Evolutionary conservation across 2,329 filamentous ascomycete species (phyloP).

Genomic region (Fusarium sp.): DNA sequence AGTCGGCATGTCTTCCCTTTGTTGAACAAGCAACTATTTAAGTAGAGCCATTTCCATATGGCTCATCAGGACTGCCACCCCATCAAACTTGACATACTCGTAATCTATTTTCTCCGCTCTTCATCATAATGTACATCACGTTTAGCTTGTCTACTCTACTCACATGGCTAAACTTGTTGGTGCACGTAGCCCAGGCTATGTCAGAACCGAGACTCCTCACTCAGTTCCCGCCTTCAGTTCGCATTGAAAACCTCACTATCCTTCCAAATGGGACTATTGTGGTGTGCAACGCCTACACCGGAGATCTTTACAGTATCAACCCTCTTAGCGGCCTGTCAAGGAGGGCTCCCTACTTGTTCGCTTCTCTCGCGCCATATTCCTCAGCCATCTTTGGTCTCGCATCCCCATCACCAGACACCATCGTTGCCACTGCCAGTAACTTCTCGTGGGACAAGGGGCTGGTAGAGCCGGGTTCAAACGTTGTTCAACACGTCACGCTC

Average conservation of each 20-base stretch:
- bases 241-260: constrained; percentile 2
- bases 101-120: neutral
- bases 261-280: constrained; percentile 1
- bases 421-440: neutral
- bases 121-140: neutral
- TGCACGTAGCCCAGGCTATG: neutral
- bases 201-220: neutral
- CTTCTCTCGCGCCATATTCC: neutral
- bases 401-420: neutral
- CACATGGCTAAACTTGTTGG: neutral
- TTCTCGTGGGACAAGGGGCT: neutral
- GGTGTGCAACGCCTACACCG: constrained; percentile 1
- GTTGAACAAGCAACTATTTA: neutral
- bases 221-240: neutral
- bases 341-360: neutral
- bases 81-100: neutral
- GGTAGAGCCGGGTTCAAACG: neutral
- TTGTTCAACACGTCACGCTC: neutral
- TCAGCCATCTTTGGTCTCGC: neutral
- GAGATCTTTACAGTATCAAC: constrained; percentile 1
- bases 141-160: neutral
- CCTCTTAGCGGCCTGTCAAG: neutral
- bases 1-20: too few species aligned
- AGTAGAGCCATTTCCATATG: neutral
- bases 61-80: neutral